phyloP scores from a whole-genome alignment of 805 yeast species.

The Jamesozyma rosinii region DNA sequence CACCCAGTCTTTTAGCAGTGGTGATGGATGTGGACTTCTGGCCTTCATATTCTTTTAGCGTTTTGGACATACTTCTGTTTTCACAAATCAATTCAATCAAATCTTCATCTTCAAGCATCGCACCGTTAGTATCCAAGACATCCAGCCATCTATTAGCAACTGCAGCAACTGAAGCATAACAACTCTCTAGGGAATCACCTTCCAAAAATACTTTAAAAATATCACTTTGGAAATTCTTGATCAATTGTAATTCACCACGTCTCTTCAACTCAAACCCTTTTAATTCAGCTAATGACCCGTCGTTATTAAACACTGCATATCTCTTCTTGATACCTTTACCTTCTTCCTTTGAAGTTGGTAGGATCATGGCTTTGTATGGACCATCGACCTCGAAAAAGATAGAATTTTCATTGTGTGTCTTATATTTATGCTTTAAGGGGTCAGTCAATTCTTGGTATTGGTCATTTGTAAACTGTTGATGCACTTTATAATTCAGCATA shows the following conservation, averaged over 20 bases:
- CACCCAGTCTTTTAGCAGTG: constrained; percentile 87
- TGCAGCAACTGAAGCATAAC: constrained; percentile 81
- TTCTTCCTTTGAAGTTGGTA: constrained; percentile 95
- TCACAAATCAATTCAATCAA: constrained; percentile 91
- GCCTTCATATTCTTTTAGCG: constrained; percentile 76
- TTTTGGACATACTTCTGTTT: constrained; percentile 88
- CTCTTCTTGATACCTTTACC: constrained; percentile 94
- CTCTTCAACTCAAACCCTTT: constrained; percentile 95
- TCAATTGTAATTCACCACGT: constrained; percentile 88
- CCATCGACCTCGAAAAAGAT: constrained; percentile 98
- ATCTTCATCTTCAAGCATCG: constrained; percentile 85
- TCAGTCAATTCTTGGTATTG: constrained; percentile 86
- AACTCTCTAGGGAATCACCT: constrained; percentile 66
- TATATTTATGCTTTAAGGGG: constrained; percentile 56
- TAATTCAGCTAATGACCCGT: constrained; percentile 87
- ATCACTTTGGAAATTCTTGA: constrained; percentile 91
- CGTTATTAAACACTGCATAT: constrained; percentile 93
- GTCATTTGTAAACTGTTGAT: constrained; percentile 81
- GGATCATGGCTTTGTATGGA: constrained; percentile 93
- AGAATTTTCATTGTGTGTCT: constrained; percentile 78
- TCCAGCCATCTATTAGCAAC: constrained; percentile 96
- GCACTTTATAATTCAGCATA: constrained; percentile 90
- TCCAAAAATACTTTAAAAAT: constrained; percentile 84
- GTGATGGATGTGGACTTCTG: constrained; percentile 94
- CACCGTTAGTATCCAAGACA: constrained; percentile 79